A percentile compares a stretch with the other conserved stretches of the same genome.
These are phyloP conservation scores for Platismatia glauca DNA, from an alignment of 495 filamentous ascomycete species.

Conservation along the genomic window DNA sequence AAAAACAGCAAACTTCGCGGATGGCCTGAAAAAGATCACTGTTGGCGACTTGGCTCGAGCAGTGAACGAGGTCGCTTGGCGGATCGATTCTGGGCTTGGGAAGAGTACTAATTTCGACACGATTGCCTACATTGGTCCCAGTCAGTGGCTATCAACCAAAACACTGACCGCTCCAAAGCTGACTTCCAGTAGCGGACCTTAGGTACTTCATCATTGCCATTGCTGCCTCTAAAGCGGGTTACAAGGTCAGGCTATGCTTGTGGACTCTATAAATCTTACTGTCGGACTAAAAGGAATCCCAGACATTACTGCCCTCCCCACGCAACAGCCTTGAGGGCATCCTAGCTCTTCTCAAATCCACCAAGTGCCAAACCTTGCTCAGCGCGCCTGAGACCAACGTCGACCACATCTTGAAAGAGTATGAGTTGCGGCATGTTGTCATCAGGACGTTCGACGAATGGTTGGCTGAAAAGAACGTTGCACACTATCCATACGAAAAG, in stretches of 20 bases:
- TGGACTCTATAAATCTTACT: neutral
- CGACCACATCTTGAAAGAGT: conserved; percentile 11
- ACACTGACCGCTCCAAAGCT: neutral
- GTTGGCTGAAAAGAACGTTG: conserved; percentile 17
- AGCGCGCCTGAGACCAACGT: neutral
- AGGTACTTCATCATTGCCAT: conserved; percentile 40
- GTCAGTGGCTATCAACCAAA: neutral
- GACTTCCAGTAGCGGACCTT: conserved; percentile 29
- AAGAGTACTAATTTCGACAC: conserved; percentile 17
- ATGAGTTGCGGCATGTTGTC: conserved; percentile 23
- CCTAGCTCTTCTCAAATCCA: conserved; percentile 22
- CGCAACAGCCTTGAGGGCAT: conserved; percentile 26
- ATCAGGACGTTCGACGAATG: conserved; percentile 27
- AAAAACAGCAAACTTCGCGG: conserved; percentile 32
- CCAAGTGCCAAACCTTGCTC: conserved; percentile 15
- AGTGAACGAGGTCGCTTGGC: conserved; percentile 43
- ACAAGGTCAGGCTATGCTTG: conserved; percentile 19
- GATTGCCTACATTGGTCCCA: conserved; percentile 30
- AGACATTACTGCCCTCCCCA: conserved; percentile 26
- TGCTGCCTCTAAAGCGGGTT: conserved; percentile 25
- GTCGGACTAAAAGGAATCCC: neutral
- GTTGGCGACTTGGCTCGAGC: conserved; percentile 42
- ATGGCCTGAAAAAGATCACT: conserved; percentile 45
- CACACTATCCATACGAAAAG: conserved; percentile 29
- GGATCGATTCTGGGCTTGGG: conserved; percentile 35